A percentile compares a stretch with the other conserved stretches of the same genome.
Conservation (phyloP, 768 basidiomycete species). For the Suillus plorans region DNA sequence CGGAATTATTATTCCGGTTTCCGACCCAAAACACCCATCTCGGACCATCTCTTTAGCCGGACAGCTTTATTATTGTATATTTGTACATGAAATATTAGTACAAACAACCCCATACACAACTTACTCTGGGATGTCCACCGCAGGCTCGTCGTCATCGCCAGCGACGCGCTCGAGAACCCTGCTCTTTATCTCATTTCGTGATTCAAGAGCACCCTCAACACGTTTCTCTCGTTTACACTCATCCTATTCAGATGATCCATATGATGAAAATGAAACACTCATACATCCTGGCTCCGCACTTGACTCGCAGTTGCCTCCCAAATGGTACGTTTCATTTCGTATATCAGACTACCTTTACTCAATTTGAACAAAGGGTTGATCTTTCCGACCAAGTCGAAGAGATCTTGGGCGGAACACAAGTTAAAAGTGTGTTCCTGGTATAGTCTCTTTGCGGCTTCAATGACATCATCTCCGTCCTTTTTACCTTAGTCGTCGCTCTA, state of each 20-base stretch:
- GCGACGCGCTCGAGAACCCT: constrained; percentile 86
- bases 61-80: constrained; percentile 21
- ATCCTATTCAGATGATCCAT: constrained; percentile 45
- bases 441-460: constrained; percentile 10
- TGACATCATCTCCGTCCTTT: constrained; percentile 14
- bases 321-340: constrained; percentile 63
- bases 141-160: constrained; percentile 33
- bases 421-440: constrained; percentile 67
- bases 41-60: neutral
- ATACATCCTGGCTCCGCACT: constrained; percentile 42
- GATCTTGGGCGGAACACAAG: constrained; percentile 62
- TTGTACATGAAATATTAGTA: constrained; percentile 10
- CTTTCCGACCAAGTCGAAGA: constrained; percentile 86
- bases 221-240: constrained; percentile 42
- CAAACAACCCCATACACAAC: constrained; percentile 25
- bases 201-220: constrained; percentile 55
- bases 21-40: neutral
- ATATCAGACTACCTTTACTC: neutral
- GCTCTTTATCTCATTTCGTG: constrained; percentile 91
- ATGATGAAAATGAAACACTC: constrained; percentile 68
- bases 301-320: constrained; percentile 71
- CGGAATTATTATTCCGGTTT: constrained; percentile 1
- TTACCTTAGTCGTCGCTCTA: constrained; percentile 68
- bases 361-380: constrained; percentile 71
- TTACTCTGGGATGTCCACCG: constrained; percentile 33